Evolutionary conservation across 164 flowering plant species (phyloP).

Genomic region (Nelumbo lutea): DNA sequence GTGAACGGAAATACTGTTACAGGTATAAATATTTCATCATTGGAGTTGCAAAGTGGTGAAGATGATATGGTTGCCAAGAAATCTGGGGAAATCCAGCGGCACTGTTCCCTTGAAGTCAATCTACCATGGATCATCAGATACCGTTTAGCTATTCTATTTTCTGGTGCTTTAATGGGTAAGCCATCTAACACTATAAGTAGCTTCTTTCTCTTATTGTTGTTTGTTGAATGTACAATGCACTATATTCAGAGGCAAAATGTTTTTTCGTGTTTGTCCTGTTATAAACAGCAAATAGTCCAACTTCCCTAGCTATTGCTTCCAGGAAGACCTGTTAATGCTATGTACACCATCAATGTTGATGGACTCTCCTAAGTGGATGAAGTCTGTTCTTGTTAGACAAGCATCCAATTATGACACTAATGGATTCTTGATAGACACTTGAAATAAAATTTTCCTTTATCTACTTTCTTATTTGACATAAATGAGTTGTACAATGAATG

Average conservation of each 20-base stretch:
- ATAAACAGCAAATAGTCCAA: too few species aligned
- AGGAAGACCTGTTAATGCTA: too few species aligned
- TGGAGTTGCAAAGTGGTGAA: slow-evolving; percentile 32
- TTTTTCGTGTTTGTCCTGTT: not conserved
- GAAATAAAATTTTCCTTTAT: too few species aligned
- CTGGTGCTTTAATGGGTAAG: slow-evolving; percentile 38
- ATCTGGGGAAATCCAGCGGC: slow-evolving; percentile 21
- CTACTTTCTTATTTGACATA: too few species aligned
- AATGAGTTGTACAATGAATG: too few species aligned
- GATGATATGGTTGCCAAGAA: slow-evolving; percentile 2
- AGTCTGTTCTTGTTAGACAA: too few species aligned
- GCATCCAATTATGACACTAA: too few species aligned
- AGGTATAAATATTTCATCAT: slow-evolving; percentile 34
- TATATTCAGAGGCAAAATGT: not conserved
- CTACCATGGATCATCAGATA: slow-evolving; percentile 56
- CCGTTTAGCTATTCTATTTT: slow-evolving; percentile 51
- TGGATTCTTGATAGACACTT: too few species aligned
- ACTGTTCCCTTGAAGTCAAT: slow-evolving; percentile 58
- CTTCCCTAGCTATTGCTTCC: too few species aligned
- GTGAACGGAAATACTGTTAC: slow-evolving; percentile 40
- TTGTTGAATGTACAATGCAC: not conserved
- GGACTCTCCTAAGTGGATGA: too few species aligned
- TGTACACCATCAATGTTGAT: too few species aligned
- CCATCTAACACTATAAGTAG: not conserved
- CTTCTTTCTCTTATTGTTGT: not conserved